Conservation (phyloP, 2,329 filamentous ascomycete species). For the Cordyceps militaris region DNA sequence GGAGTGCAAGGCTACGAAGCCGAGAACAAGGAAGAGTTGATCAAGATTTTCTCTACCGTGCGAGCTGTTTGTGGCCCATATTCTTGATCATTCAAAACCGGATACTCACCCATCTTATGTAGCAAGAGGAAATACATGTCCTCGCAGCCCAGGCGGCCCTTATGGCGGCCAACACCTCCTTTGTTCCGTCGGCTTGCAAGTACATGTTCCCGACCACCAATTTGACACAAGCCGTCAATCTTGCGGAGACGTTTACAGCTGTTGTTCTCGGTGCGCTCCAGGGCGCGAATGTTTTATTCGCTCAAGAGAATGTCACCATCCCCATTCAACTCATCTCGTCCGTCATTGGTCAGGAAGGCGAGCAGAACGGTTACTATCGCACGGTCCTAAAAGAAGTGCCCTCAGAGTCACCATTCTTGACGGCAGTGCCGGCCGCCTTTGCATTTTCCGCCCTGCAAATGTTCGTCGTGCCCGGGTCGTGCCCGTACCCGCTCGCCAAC, state of each 20-base stretch:
- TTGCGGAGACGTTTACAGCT: constrained; percentile 61
- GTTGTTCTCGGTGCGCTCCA: constrained; percentile 63
- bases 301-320: constrained; percentile 42
- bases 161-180: constrained; percentile 38
- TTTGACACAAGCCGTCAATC: constrained; percentile 49
- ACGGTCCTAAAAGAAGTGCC: constrained; percentile 49
- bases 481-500: constrained; percentile 44
- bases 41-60: constrained; percentile 43
- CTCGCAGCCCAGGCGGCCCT: constrained; percentile 53
- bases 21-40: constrained; percentile 31
- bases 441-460: constrained; percentile 56
- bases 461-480: constrained; percentile 54
- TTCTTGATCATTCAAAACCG: constrained; percentile 33
- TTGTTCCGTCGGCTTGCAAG: constrained; percentile 53
- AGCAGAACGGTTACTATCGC: constrained; percentile 66
- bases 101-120: constrained; percentile 24
- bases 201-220: constrained; percentile 57
- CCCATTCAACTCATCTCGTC: constrained; percentile 52
- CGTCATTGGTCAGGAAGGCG: constrained; percentile 64
- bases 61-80: constrained; percentile 28
- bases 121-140: constrained; percentile 63
- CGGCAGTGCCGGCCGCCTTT: constrained; percentile 52
- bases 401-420: constrained; percentile 59
- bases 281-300: constrained; percentile 53
- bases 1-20: constrained; percentile 43